phyloP scores from a whole-genome alignment of 495 filamentous ascomycete species.

The Lindgomyces ingoldianus region DNA sequence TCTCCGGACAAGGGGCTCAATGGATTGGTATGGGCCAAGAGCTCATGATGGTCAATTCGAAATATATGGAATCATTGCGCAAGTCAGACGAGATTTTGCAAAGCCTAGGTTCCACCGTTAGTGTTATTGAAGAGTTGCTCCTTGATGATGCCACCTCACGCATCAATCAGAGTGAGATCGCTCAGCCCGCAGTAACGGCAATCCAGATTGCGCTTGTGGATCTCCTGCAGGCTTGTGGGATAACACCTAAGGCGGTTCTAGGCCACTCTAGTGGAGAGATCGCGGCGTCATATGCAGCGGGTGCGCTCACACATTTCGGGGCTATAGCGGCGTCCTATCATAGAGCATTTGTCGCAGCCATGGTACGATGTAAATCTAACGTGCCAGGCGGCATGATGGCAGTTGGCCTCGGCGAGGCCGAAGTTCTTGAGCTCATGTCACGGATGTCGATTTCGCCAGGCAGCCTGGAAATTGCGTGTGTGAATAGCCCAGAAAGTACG shows the following conservation, averaged over 20 bases:
- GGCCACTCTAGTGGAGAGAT: slow-evolving; percentile 30
- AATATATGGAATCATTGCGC: neutral
- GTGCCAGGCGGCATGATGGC: no score
- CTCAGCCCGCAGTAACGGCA: slow-evolving; percentile 6
- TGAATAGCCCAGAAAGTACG: slow-evolving; percentile 4
- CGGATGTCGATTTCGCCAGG: neutral
- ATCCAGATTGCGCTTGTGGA: slow-evolving; percentile 21
- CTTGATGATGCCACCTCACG: neutral
- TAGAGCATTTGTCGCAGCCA: slow-evolving; percentile 43
- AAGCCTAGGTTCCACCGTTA: neutral
- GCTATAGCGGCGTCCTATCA: neutral
- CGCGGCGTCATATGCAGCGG: slow-evolving; percentile 12
- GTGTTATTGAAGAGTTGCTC: neutral
- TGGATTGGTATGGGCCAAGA: slow-evolving; percentile 61
- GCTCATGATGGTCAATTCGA: neutral
- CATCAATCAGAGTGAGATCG: slow-evolving; percentile 18
- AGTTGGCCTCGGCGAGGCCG: neutral
- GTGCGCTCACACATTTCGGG: neutral
- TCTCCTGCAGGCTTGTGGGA: neutral
- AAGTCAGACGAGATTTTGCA: neutral
- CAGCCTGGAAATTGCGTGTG: slow-evolving; percentile 18
- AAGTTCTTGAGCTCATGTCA: neutral
- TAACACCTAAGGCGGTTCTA: slow-evolving; percentile 4
- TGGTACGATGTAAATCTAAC: no score
- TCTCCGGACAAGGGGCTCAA: slow-evolving; percentile 71